Conservation (phyloP, 305 asterid species). For the Fraxinus angustifolia region DNA sequence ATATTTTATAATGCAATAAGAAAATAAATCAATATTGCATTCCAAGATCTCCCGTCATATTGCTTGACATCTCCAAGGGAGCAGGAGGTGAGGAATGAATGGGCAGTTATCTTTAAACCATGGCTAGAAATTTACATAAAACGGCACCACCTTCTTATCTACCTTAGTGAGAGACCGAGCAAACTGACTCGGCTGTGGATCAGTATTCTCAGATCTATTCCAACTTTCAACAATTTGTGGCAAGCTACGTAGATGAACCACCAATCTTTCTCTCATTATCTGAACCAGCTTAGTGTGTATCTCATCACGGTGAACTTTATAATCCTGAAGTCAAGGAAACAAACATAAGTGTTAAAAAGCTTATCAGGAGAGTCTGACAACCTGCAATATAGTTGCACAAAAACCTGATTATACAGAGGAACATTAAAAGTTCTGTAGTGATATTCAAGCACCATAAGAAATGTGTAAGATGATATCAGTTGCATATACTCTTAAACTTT, state of each 20-base stretch:
- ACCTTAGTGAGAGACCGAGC: conserved; percentile 89
- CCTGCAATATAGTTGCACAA: not conserved
- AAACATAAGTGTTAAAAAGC: conserved; percentile 16
- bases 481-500: not conserved
- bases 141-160: conserved; percentile 13
- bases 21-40: not conserved
- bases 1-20: not conserved
- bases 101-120: not conserved
- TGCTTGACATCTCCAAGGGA: not conserved
- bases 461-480: not conserved
- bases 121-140: not conserved
- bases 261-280: conserved; percentile 90
- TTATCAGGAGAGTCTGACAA: not conserved
- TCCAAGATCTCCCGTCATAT: not conserved
- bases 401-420: not conserved
- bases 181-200: conserved; percentile 90
- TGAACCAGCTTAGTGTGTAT: conserved; percentile 95
- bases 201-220: conserved; percentile 73
- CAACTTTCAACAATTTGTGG: conserved; percentile 88
- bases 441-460: not conserved
- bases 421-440: not conserved
- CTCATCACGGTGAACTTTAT: conserved; percentile 87
- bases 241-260: conserved; percentile 81
- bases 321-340: conserved; percentile 52
- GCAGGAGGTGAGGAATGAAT: not conserved